These are phyloP conservation scores for Candida succiphila DNA, from an alignment of 805 yeast species.

Conservation along the genomic window DNA sequence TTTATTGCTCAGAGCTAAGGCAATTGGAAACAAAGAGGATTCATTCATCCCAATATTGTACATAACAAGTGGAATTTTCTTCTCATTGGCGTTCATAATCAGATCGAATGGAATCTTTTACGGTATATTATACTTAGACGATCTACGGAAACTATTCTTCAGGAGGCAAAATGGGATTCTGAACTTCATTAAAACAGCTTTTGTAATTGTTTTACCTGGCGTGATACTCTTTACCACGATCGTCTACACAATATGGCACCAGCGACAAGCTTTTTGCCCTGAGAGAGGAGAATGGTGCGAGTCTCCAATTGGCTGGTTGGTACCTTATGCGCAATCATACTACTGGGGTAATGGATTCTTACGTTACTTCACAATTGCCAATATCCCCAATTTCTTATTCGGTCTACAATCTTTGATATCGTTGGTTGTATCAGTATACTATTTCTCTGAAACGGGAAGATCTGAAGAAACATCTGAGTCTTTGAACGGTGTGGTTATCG, in stretches of 20 bases:
- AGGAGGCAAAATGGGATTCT: slow-evolving; percentile 2
- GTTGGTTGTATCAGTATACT: slow-evolving; percentile 28
- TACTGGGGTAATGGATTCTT: slow-evolving; percentile 86
- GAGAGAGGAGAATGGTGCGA: slow-evolving; percentile 71
- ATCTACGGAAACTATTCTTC: slow-evolving; percentile 25
- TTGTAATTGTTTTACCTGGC: slow-evolving; percentile 36
- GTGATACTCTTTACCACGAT: slow-evolving; percentile 36
- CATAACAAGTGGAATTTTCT: slow-evolving; percentile 39
- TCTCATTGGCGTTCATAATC: slow-evolving; percentile 49
- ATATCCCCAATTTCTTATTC: slow-evolving; percentile 74
- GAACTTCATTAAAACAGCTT: slow-evolving; percentile 4
- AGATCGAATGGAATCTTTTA: slow-evolving; percentile 71
- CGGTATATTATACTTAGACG: slow-evolving; percentile 59
- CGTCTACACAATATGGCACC: slow-evolving; percentile 35
- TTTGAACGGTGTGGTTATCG: slow-evolving; percentile 28
- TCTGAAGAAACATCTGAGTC: slow-evolving; percentile 2
- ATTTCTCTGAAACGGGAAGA: slow-evolving; percentile 19
- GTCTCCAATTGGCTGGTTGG: slow-evolving; percentile 43
- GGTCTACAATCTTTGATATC: slow-evolving; percentile 58
- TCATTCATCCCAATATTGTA: slow-evolving; percentile 14
- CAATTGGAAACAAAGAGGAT: slow-evolving; percentile 4
- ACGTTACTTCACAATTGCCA: slow-evolving; percentile 71
- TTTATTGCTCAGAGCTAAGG: slow-evolving; percentile 36
- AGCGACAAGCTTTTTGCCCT: slow-evolving; percentile 49
- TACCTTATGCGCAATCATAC: slow-evolving; percentile 59